These are phyloP conservation scores for Paramecium tetraurelia DNA, from an alignment of 73 alveolate genomes.

Conservation along the genomic window DNA sequence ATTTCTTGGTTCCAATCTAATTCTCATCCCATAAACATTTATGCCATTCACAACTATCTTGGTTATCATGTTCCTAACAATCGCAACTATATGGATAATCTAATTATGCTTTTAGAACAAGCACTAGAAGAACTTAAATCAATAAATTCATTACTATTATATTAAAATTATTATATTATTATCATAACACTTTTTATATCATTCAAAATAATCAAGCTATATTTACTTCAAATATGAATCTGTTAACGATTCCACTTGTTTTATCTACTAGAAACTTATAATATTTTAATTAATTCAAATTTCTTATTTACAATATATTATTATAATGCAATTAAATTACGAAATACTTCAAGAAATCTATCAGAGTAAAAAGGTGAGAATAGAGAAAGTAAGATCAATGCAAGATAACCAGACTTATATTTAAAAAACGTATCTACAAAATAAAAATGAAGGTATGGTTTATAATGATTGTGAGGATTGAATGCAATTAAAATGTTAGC, in stretches of 20 bases:
- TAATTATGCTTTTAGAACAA: neutral
- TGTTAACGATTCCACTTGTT: no score
- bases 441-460: constrained; percentile 35
- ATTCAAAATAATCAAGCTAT: neutral
- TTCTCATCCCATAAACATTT: constrained; percentile 17
- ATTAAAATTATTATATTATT: no score
- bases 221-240: neutral
- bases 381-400: constrained; percentile 27
- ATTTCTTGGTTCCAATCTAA: neutral
- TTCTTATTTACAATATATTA: neutral
- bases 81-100: constrained; percentile 35
- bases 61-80: constrained; percentile 18
- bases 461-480: neutral
- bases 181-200: no score
- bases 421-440: neutral
- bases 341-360: constrained; percentile 33
- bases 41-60: neutral
- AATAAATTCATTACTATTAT: neutral
- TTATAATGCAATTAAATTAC: neutral
- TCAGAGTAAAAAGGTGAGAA: neutral
- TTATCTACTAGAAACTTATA: neutral
- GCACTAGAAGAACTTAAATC: neutral
- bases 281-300: neutral
- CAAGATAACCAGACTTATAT: constrained; percentile 22
- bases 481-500: constrained; percentile 34